Evolutionary conservation across 2,329 filamentous ascomycete genomes (phyloP).

Genomic region (Didymella arachidicola): DNA sequence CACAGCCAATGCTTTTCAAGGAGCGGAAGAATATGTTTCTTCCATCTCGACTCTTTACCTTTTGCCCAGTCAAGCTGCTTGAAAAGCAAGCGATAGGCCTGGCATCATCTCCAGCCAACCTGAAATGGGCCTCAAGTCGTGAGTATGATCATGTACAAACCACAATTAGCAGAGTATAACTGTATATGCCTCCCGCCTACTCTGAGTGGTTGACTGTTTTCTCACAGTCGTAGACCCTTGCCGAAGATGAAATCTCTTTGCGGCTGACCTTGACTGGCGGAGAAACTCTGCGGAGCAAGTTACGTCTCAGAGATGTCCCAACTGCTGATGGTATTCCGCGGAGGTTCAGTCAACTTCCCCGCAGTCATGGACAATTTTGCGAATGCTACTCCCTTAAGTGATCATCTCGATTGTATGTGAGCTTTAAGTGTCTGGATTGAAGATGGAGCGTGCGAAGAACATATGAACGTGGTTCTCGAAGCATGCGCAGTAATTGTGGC

Average conservation of each 20-base stretch:
- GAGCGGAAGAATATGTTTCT: neutral
- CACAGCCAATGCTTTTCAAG: neutral
- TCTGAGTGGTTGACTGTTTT: slow-evolving; percentile 1
- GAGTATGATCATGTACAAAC: neutral
- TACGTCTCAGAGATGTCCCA: neutral
- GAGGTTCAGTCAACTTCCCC: neutral
- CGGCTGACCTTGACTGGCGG: too few species aligned
- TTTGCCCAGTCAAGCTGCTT: neutral
- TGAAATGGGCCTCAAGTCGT: neutral
- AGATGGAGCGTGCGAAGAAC: neutral
- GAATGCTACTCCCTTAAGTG: neutral
- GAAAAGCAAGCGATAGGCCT: neutral
- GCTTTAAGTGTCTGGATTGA: neutral
- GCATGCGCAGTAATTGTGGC: neutral
- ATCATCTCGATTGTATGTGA: neutral
- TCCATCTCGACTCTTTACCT: neutral
- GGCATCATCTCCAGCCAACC: neutral
- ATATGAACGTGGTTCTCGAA: neutral
- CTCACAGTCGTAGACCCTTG: neutral
- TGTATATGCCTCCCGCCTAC: too few species aligned
- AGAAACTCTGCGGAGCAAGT: too few species aligned
- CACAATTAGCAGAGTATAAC: neutral
- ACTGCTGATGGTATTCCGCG: neutral
- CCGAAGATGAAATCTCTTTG: neutral
- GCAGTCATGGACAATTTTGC: neutral